phyloP scores from a whole-genome alignment of 768 basidiomycete species.

The Trametes sanguinea region DNA sequence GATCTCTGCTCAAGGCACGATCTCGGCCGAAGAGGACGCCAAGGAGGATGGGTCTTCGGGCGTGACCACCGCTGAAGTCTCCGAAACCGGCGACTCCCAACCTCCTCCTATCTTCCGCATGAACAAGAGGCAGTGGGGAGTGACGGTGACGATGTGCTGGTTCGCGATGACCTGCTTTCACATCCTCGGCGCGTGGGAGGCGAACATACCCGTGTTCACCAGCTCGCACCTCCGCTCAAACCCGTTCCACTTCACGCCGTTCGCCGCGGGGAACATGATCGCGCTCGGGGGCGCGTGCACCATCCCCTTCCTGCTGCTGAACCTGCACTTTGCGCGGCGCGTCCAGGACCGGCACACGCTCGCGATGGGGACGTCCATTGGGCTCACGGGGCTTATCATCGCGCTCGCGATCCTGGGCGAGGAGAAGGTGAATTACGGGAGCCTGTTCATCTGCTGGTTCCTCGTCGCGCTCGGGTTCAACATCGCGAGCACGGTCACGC shows the following conservation, averaged over 20 bases:
- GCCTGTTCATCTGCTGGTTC: slow-evolving; percentile 52
- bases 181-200: slow-evolving; percentile 69
- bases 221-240: slow-evolving; percentile 28
- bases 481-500: slow-evolving; percentile 66
- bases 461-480: slow-evolving; percentile 73
- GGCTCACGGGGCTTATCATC: slow-evolving; percentile 52
- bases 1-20: neutral
- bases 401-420: slow-evolving; percentile 49
- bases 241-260: slow-evolving; percentile 58
- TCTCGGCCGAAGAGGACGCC: neutral
- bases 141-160: slow-evolving; percentile 67
- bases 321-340: slow-evolving; percentile 56
- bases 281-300: slow-evolving; percentile 62
- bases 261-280: slow-evolving; percentile 68
- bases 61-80: slow-evolving; percentile 11
- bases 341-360: slow-evolving; percentile 64
- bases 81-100: neutral
- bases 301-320: slow-evolving; percentile 67
- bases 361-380: slow-evolving; percentile 51
- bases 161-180: slow-evolving; percentile 71
- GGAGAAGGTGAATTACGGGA: slow-evolving; percentile 46
- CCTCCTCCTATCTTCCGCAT: slow-evolving; percentile 7
- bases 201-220: slow-evolving; percentile 65
- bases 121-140: slow-evolving; percentile 46
- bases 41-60: slow-evolving; percentile 7